Percentiles rank a stretch among this genome's conserved stretches.
These are phyloP conservation scores for Aspergillus chevalieri DNA, from an alignment of 2,329 filamentous ascomycete genomes.

Conservation along the genomic window DNA sequence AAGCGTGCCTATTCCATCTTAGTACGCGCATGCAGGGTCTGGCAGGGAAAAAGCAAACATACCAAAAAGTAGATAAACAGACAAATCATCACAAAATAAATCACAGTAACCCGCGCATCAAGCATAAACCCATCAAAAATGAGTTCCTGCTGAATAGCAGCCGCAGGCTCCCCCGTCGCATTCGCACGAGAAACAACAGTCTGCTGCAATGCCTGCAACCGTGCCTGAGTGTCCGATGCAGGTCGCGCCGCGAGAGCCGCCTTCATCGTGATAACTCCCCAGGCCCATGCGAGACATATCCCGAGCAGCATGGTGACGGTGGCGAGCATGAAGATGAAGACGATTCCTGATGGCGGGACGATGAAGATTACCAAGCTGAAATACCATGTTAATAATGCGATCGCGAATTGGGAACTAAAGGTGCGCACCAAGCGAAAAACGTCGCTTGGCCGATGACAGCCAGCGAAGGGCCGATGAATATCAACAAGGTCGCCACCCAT, in stretches of 20 bases:
- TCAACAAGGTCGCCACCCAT: constrained; percentile 43
- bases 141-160: constrained; percentile 30
- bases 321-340: constrained; percentile 43
- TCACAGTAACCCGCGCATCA: constrained; percentile 40
- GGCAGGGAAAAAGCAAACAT: neutral
- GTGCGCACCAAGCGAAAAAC: constrained; percentile 36
- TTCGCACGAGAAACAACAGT: constrained; percentile 26
- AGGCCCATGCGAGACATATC: constrained; percentile 45
- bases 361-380: constrained; percentile 38
- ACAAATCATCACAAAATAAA: constrained; percentile 34
- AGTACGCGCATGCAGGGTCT: neutral
- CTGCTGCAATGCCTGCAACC: constrained; percentile 30
- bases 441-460: constrained; percentile 38
- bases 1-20: constrained; percentile 32
- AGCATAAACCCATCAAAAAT: constrained; percentile 45
- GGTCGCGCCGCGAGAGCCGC: constrained; percentile 42
- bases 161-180: constrained; percentile 21
- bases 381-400: neutral
- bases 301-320: constrained; percentile 41
- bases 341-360: constrained; percentile 41
- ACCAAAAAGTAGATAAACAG: constrained; percentile 42
- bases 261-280: constrained; percentile 47
- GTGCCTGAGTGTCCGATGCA: constrained; percentile 31
- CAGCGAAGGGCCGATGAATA: constrained; percentile 44
- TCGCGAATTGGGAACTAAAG: neutral